Percentiles rank a stretch among this genome's conserved stretches.
Evolutionary conservation across 2,329 filamentous ascomycete genomes (phyloP).

Genomic region (Cladosporium sp.): DNA sequence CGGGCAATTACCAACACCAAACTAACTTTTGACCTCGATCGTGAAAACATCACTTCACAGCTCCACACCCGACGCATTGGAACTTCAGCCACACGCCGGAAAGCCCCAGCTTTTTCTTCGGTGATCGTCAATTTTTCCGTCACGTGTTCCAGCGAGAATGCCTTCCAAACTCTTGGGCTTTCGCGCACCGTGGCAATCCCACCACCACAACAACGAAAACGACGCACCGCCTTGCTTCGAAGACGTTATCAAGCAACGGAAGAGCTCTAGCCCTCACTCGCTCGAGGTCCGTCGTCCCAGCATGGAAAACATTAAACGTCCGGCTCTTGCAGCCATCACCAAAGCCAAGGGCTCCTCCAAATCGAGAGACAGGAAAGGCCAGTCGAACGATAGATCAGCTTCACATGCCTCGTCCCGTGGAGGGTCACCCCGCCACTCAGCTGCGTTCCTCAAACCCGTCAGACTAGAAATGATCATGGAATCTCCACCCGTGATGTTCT

Average conservation of each 20-base stretch:
- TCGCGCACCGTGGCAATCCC: conserved; percentile 13
- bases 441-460: conserved; percentile 42
- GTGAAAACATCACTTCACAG: background rate
- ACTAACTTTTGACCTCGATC: conserved; percentile 3
- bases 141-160: conserved; percentile 29
- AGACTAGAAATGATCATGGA: conserved; percentile 69
- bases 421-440: conserved; percentile 23
- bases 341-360: conserved; percentile 20
- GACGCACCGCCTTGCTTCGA: conserved; percentile 19
- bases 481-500: conserved; percentile 83
- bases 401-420: conserved; percentile 28
- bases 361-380: conserved; percentile 20
- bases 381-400: conserved; percentile 33
- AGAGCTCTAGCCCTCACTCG: conserved; percentile 24
- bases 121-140: background rate
- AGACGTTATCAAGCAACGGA: conserved; percentile 22
- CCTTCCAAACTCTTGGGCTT: conserved; percentile 38
- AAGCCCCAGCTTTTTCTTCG: conserved; percentile 21
- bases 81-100: conserved; percentile 13
- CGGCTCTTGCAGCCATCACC: conserved; percentile 25
- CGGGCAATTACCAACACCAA: conserved; percentile 1
- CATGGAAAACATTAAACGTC: conserved; percentile 42
- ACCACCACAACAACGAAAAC: conserved; percentile 20
- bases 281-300: conserved; percentile 29
- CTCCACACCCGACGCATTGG: background rate